phyloP scores from a whole-genome alignment of 2,329 filamentous ascomycete species.

The Beauveria medogensis region DNA sequence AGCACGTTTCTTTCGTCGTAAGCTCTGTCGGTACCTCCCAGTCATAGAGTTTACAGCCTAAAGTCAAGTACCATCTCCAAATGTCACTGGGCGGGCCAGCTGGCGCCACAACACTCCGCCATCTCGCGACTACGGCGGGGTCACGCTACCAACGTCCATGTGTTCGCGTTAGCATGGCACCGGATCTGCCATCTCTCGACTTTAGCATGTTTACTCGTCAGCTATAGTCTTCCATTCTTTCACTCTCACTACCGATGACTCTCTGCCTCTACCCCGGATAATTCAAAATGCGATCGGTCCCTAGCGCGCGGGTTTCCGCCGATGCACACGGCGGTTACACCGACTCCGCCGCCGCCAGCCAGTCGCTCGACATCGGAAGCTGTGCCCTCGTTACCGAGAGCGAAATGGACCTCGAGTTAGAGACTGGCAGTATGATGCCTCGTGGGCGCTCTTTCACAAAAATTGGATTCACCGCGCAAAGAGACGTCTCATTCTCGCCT shows the following conservation, averaged over 20 bases:
- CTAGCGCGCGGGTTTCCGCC: background rate
- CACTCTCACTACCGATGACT: background rate
- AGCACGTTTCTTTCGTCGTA: background rate
- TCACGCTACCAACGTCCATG: background rate
- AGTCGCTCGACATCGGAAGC: constrained; percentile 18
- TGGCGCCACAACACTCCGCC: constrained; percentile 5
- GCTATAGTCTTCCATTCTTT: background rate
- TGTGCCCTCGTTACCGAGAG: constrained; percentile 30
- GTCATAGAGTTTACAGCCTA: too few relatives aligned
- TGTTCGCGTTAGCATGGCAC: background rate
- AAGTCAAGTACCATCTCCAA: background rate
- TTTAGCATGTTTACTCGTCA: background rate
- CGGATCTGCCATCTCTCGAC: background rate
- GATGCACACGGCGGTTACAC: background rate
- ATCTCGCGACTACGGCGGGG: constrained; percentile 8
- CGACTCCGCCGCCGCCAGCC: background rate
- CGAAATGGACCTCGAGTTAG: constrained; percentile 18
- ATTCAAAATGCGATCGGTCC: constrained; percentile 15
- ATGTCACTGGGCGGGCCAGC: background rate
- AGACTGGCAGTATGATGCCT: background rate
- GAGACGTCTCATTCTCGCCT: background rate
- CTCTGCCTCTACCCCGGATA: background rate
- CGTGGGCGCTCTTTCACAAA: background rate
- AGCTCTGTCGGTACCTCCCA: background rate
- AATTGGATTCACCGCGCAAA: background rate